Evolutionary conservation across 2,329 filamentous ascomycete genomes (phyloP), one percentile per base, ranked within the genome.

Genomic region (Sordariomycetes sp.): DNA sequence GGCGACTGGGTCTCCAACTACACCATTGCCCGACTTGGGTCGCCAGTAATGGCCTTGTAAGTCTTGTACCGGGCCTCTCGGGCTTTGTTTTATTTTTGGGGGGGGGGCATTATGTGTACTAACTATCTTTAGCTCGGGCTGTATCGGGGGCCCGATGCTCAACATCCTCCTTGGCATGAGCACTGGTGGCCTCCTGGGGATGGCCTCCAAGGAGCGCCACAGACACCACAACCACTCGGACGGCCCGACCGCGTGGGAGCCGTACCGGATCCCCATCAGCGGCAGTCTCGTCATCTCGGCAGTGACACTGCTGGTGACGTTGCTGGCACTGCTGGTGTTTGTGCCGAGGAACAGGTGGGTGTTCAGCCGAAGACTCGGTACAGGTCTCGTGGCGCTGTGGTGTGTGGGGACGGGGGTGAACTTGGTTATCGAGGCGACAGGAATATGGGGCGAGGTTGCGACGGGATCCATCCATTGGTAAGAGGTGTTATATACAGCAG

Each of bases 111-210:
- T 48, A 8, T 32, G 24, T 25, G 12, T 20, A 24, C 43, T 57
- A 34, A 34, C 43, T 53, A 32, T 35, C 35, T 43, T 40, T 61
- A 83, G 80, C 48, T 92, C 89, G 37, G 94, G 94, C 4, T 99
- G 94, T 69, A 97, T 99, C 69, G 94, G 94, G n/a, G 95, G 94
- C 0, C 94, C 94, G 0, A 93, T 99, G 90, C 81, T 99, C 48
- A 99, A 99, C 66, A 99, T 99, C 62, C 76, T 99, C 0, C 81
- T 99, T 3, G 94, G 94, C 0, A 92, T 99, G 57, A 94, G 94
- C n/a, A 77, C 97, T 3, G 89, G 88, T 28, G 94, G 94, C 18
- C 81, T 90, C 46, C 95, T 92, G 69, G 94, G 97, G 81, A 92
- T 89, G 59, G 78, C 95, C 18, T 80, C 80, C 58, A 79, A 83